Base-by-base conservation (phyloP, 2,329 filamentous ascomycete species). In the Zasmidium cellare region DNA sequence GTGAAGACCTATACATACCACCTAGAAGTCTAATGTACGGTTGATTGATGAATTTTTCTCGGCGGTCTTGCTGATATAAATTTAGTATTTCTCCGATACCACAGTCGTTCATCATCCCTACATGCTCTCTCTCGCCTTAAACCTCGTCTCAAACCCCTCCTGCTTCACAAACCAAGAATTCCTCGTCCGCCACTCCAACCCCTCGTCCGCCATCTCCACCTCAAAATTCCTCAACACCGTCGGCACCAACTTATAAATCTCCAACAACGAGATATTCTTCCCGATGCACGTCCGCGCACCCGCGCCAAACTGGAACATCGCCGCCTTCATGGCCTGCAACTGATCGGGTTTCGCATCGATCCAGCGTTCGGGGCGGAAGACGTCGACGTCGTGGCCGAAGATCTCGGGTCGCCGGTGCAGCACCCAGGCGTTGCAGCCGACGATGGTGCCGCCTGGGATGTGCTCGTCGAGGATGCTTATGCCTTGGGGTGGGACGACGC, bases 401-500 rank as follows among this genome's bases (percentile, higher is more conserved):
- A 92, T 78, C 55, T 87, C 84, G 3, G 80, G 78, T 2, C 85
- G 81, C 2, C 87, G 82, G 67, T 92, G 89, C 31, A 92, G 78
- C 16, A 91, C 84, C 88, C 88, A 92, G 0, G 89, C 84, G 53
- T 85, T 90, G 69, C 85, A 89, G 6, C 89, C 89, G 0, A 91
- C 87, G 58, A 89, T 87, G 0, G 88, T 90, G 6, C 88, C 89
- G 1, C 85, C 88, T 3, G 82, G 82, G 24, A 92, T 78, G 56
- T 80, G 82, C 16, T 79, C 72, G 1, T 86, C 87, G 1, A 82
- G 80, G 53, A 91, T 87, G 46, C 86, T 82, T 22, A 81, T 79
- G 9, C 88, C 88, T 19, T 82, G 78, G 0, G 79, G 74, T 0
- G 90, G 90, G 0, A 90, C 87, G 47, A 92, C 78, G 59, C 90